Base-by-base conservation (phyloP, 345 rosid genomes). In the Raphanus raphanistrum region DNA sequence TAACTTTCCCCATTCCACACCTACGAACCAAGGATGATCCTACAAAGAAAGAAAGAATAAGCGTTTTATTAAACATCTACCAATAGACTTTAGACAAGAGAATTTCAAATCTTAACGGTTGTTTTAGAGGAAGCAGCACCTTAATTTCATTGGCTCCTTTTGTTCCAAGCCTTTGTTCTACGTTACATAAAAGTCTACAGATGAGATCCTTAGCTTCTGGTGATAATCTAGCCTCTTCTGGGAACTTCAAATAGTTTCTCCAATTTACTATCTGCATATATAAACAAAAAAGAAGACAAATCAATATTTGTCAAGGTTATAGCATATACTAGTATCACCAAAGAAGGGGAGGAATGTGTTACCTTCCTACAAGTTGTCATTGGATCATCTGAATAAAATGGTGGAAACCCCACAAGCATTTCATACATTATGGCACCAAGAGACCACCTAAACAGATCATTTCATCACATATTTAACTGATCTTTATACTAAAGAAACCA, bases 291-390 rank as follows among this genome's bases (percentile, higher is more conserved):
- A 48, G 28, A 43, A 66, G 54, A 66, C 58, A 55, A n/a, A 2
- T 71, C 5, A 72, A 72, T 17, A 72, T 50, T 17, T 65, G 32
- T 25, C 15, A 33, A 15, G 63, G 60, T 21, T 21, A 38, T 2
- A 6, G n/a, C 72, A 55, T 4, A 12, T 54, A 1, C 21, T 21
- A 5, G 41, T 6, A 69, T 62, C 36, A 68, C 67, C 67, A 43
- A 43, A 78, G 45, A 66, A 67, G 36, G 31, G 43, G 45, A 55
- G 25, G 57, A 59, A 7, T 2, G 55, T 8, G 6, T 69, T 84
- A 92, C 99, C 98, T 92, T 95, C 85, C 99, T 86, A 87, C 99
- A 95, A 10, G 99, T 95, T 77, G 98, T 86, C 98, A 95, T 95
- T 12, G 98, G 96, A 62, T 92, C 99, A 66, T 95, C 99, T 4